Evolutionary conservation across 441 rosid species (phyloP).

Genomic region (Manihot esculenta): DNA sequence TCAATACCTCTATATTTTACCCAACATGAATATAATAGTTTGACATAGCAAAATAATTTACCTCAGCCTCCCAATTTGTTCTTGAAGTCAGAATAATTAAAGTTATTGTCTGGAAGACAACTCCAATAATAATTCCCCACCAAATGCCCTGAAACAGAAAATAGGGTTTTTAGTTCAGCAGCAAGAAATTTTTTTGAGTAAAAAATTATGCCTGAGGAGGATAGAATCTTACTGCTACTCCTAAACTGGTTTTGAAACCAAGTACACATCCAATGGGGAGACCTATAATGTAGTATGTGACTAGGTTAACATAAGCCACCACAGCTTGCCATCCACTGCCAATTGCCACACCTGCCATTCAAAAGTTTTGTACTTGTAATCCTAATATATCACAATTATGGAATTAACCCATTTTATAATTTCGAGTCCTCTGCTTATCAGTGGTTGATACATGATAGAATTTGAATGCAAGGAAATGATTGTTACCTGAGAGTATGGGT

Average conservation of each 20-base stretch:
- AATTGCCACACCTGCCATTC: conserved; percentile 64
- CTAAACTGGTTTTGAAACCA: conserved; percentile 77
- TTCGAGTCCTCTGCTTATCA: too few species aligned
- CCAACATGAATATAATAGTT: not conserved
- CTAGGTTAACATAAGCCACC: conserved; percentile 77
- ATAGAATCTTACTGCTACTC: conserved; percentile 61
- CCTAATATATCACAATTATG: not conserved
- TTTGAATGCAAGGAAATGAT: too few species aligned
- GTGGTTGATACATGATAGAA: too few species aligned
- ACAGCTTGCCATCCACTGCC: conserved; percentile 94
- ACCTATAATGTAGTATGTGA: conserved; percentile 71
- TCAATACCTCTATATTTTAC: not conserved
- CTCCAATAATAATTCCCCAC: conserved; percentile 94
- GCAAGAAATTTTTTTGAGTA: fast-evolving
- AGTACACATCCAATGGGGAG: conserved; percentile 84
- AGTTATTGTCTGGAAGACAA: conserved; percentile 63
- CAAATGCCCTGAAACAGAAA: conserved; percentile 68
- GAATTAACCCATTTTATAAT: not conserved
- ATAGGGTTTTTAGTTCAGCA: not conserved
- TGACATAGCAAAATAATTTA: conserved; percentile 2
- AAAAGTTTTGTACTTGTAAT: not conserved
- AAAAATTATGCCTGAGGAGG: not conserved
- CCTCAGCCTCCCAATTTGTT: conserved; percentile 79
- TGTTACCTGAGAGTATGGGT: conserved; percentile 77
- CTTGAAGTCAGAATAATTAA: conserved; percentile 68